phyloP scores from a whole-genome alignment of 352 stramenopile species.

The Phytophthora syringae region DNA sequence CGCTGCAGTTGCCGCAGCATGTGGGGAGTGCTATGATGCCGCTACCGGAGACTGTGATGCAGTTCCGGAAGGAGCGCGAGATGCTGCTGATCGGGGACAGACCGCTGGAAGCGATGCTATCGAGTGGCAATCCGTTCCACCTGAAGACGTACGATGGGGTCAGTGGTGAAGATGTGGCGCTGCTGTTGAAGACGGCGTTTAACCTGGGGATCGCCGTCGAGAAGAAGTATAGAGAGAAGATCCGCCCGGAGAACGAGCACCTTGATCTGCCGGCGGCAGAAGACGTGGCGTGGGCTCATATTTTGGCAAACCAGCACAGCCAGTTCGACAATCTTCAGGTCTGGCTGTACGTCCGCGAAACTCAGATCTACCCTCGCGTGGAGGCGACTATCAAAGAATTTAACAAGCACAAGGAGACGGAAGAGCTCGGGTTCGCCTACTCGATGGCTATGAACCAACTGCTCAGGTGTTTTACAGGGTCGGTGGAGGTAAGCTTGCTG shows the following conservation, averaged over 20 bases:
- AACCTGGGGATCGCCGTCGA: conserved; percentile 84
- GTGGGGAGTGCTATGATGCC: conserved; percentile 45
- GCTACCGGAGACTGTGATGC: conserved; percentile 37
- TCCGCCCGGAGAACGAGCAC: conserved; percentile 51
- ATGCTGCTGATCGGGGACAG: conserved; percentile 74
- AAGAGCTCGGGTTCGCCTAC: conserved; percentile 84
- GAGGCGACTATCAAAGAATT: conserved; percentile 67
- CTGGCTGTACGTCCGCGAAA: conserved; percentile 84
- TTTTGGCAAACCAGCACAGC: conserved; percentile 80
- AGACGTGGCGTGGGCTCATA: conserved; percentile 83
- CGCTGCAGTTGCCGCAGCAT: conserved; percentile 65
- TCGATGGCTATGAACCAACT: conserved; percentile 79
- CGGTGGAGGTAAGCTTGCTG: conserved; percentile 65
- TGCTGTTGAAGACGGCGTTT: conserved; percentile 82
- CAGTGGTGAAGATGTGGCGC: conserved; percentile 68
- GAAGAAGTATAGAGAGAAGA: conserved; percentile 79
- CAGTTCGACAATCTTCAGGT: conserved; percentile 89
- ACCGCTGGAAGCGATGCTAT: conserved; percentile 65
- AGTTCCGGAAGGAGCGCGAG: conserved; percentile 53
- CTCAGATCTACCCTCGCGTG: conserved; percentile 78
- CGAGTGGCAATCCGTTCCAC: conserved; percentile 67
- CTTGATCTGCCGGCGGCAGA: conserved; percentile 53
- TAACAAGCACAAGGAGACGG: conserved; percentile 61
- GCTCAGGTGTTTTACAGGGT: conserved; percentile 83
- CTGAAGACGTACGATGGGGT: conserved; percentile 51